phyloP scores from a whole-genome alignment of 2,329 filamentous ascomycete genomes.

The Myriosclerotinia scirpicola region DNA sequence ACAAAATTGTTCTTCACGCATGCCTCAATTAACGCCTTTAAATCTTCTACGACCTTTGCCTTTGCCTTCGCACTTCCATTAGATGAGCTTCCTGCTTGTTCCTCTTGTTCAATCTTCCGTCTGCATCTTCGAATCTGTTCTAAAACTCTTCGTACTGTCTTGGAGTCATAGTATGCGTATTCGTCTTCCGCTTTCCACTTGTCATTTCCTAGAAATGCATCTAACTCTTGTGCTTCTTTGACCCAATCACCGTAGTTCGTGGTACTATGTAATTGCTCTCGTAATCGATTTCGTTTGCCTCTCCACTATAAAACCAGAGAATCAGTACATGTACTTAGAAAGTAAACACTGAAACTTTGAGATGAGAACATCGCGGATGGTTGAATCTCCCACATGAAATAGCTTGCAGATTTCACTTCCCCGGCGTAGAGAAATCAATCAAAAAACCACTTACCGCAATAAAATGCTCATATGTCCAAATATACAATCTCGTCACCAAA shows the following conservation, averaged over 20 bases:
- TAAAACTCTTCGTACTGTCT: constrained; percentile 75
- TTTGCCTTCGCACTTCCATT: constrained; percentile 42
- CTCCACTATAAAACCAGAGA: constrained; percentile 74
- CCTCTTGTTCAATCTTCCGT: constrained; percentile 53
- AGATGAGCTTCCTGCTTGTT: constrained; percentile 45
- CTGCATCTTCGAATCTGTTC: constrained; percentile 70
- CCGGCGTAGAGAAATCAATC: background rate
- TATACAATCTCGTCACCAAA: constrained; percentile 80
- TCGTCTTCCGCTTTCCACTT: constrained; percentile 76
- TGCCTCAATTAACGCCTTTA: constrained; percentile 76
- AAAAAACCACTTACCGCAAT: constrained; percentile 20
- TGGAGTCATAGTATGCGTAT: constrained; percentile 83
- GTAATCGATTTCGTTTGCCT: constrained; percentile 70
- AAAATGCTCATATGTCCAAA: constrained; percentile 74
- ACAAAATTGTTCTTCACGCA: constrained; percentile 98
- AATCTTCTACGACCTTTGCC: constrained; percentile 66
- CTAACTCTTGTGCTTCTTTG: constrained; percentile 72
- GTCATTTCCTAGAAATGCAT: constrained; percentile 77
- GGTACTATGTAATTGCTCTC: constrained; percentile 69
- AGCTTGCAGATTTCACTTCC: background rate
- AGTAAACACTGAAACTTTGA: background rate
- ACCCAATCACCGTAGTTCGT: constrained; percentile 83
- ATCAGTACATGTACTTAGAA: constrained; percentile 42
- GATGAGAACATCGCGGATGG: background rate
- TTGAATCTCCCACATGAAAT: background rate